Evolutionary conservation across 2,329 filamentous ascomycete species (phyloP), one percentile per base, ranked within the genome.

Genomic region (Cercospora sesami): DNA sequence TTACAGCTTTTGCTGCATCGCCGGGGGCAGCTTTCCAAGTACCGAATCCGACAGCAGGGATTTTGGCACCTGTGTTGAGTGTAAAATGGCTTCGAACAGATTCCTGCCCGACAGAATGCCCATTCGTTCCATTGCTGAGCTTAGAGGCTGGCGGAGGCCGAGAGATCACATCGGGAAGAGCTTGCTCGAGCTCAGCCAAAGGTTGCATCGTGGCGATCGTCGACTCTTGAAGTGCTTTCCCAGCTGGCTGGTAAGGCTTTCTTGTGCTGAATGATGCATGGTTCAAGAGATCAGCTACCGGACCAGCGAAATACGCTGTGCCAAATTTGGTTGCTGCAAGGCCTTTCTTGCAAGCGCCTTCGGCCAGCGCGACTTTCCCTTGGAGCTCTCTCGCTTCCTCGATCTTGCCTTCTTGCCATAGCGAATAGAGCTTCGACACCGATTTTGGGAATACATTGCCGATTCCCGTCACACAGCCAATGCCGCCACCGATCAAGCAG

Each of bases 321-420:
- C 88, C 89, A 74, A 89, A 90, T 79, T 91, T 91, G 21, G 86
- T 87, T 1, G 84, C 82, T 7, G 88, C 87, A 71, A 91, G 89
- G 5, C 89, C 89, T n/a, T 84, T 83, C 79, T 91, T 91, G 74
- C 86, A 87, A 1, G 87, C 86, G 66, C 85, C 85, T 77, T 92
- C 89, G 0, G 89, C 89, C 57, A 91, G 78, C 3, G 89, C 87
- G 0, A 88, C 86, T 76, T 85, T 85, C 63, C 83, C 80, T 73
- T 91, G 89, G 74, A 91, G 76, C 60, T 80, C 81, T 65, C 89
- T 73, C 1, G 89, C 89, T 73, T 90, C 86, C 1, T 83, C 79
- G 4, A 80, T 75, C 75, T 86, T 86, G 1, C 89, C 88, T 64
- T 81, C 81, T 67, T 81, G 83, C 76, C 86, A 90, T 23, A 90